Conservation (phyloP, 371 early-diverging fungal species). For the Mucor circinelloides region DNA sequence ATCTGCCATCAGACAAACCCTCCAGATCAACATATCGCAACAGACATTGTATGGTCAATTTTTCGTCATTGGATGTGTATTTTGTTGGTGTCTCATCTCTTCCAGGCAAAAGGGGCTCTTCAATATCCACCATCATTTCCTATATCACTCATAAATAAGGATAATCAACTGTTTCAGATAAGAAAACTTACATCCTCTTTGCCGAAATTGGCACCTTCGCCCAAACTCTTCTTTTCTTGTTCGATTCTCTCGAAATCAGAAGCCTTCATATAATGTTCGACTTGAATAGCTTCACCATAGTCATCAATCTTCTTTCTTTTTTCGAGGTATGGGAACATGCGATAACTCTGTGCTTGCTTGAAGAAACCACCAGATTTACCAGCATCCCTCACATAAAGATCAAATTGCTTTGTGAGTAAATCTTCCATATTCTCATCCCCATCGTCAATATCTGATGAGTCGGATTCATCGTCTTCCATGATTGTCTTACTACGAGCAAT, state of each 20-base stretch:
- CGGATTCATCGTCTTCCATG: slow-evolving; percentile 77
- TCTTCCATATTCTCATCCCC: slow-evolving; percentile 62
- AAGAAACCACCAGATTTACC: slow-evolving; percentile 74
- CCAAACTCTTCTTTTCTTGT: slow-evolving; percentile 38
- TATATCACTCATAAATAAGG: neutral
- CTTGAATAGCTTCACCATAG: slow-evolving; percentile 92
- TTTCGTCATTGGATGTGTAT: slow-evolving; percentile 60
- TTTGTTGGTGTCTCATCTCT: slow-evolving; percentile 75
- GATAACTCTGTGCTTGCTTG: slow-evolving; percentile 79
- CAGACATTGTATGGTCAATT: slow-evolving; percentile 69
- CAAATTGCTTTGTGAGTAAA: slow-evolving; percentile 62
- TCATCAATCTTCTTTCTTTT: slow-evolving; percentile 84
- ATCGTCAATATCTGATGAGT: slow-evolving; percentile 66
- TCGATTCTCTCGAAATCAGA: slow-evolving; percentile 49
- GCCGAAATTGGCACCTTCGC: slow-evolving; percentile 54
- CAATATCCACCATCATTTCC: slow-evolving; percentile 47
- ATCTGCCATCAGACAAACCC: slow-evolving; percentile 87
- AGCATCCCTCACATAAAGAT: slow-evolving; percentile 80
- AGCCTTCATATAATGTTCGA: slow-evolving; percentile 67
- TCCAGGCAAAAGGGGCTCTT: slow-evolving; percentile 49
- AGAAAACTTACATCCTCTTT: slow-evolving; percentile 38
- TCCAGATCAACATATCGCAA: slow-evolving; percentile 88
- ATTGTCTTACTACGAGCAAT: slow-evolving; percentile 67
- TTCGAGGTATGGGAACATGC: slow-evolving; percentile 91
- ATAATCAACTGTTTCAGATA: neutral